A percentile compares a stretch with the other conserved stretches of the same genome.
Evolutionary conservation across 2,329 filamentous ascomycete species (phyloP).

Genomic region (Fusarium sambucinum): DNA sequence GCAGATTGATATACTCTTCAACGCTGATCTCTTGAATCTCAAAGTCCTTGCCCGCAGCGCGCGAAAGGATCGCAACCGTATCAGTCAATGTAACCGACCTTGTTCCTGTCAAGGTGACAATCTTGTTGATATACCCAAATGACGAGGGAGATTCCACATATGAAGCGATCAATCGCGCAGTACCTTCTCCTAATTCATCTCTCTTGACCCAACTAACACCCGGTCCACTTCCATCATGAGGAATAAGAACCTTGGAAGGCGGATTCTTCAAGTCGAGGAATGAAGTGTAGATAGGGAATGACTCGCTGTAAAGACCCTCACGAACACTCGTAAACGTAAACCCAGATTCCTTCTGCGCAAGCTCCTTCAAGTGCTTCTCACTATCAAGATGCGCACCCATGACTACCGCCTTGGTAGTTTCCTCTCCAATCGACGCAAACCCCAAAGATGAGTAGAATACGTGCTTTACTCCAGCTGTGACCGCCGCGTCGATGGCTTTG

Average conservation of each 20-base stretch:
- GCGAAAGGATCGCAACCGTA: slow-evolving; percentile 10
- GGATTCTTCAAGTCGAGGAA: slow-evolving; percentile 29
- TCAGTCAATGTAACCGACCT: slow-evolving; percentile 14
- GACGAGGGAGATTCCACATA: neutral
- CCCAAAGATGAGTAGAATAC: slow-evolving; percentile 37
- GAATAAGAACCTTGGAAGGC: neutral
- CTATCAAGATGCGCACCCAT: slow-evolving; percentile 38
- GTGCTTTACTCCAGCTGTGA: slow-evolving; percentile 22
- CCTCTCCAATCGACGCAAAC: neutral
- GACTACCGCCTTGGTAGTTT: slow-evolving; percentile 17
- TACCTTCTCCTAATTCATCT: slow-evolving; percentile 38
- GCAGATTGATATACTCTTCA: slow-evolving; percentile 27
- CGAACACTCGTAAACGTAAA: slow-evolving; percentile 36
- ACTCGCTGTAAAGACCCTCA: slow-evolving; percentile 39
- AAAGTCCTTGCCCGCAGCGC: neutral
- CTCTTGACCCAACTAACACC: slow-evolving; percentile 38
- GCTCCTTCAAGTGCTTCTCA: slow-evolving; percentile 11
- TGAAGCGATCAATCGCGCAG: slow-evolving; percentile 19
- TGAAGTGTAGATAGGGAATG: slow-evolving; percentile 35
- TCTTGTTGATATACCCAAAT: slow-evolving; percentile 6
- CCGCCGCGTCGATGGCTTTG: slow-evolving; percentile 27
- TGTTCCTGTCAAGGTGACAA: slow-evolving; percentile 21
- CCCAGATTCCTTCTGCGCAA: neutral
- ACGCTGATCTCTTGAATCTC: slow-evolving; percentile 24
- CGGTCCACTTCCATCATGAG: slow-evolving; percentile 23